Percentiles rank a stretch among this genome's conserved stretches.
These are phyloP conservation scores for Cicer pinnatifidum DNA, from an alignment of 306 rosid species.

Conservation along the genomic window DNA sequence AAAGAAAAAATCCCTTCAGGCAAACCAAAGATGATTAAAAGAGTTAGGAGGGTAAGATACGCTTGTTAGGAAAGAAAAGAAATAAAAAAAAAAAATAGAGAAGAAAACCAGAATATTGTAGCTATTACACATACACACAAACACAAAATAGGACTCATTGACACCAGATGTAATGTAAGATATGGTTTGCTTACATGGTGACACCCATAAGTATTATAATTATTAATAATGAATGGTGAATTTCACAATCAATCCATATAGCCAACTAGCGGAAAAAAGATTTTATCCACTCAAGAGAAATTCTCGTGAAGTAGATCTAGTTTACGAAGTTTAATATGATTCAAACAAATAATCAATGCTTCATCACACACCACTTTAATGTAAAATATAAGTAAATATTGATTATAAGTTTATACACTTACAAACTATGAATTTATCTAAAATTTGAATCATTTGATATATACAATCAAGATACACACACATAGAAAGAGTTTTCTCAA, in stretches of 20 bases:
- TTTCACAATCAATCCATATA: neutral
- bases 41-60: slow-evolving; percentile 6
- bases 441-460: neutral
- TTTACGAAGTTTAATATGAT: neutral
- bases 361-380: neutral
- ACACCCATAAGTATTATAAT: neutral
- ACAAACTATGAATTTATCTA: neutral
- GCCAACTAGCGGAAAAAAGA: neutral
- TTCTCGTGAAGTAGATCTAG: slow-evolving; percentile 3
- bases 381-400: neutral
- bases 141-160: neutral
- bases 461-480: neutral
- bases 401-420: neutral
- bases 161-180: neutral
- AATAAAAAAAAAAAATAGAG: neutral
- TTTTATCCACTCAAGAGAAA: slow-evolving; percentile 4
- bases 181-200: neutral
- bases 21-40: slow-evolving; percentile 3
- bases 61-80: neutral
- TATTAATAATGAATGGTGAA: slow-evolving; percentile 1
- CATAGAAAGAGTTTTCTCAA: neutral
- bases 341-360: neutral
- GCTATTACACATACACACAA: neutral
- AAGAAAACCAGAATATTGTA: neutral
- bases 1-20: slow-evolving; percentile 1